Base-by-base conservation (phyloP, 1,139 yeast genomes). In the Yamadazyma sp. region DNA sequence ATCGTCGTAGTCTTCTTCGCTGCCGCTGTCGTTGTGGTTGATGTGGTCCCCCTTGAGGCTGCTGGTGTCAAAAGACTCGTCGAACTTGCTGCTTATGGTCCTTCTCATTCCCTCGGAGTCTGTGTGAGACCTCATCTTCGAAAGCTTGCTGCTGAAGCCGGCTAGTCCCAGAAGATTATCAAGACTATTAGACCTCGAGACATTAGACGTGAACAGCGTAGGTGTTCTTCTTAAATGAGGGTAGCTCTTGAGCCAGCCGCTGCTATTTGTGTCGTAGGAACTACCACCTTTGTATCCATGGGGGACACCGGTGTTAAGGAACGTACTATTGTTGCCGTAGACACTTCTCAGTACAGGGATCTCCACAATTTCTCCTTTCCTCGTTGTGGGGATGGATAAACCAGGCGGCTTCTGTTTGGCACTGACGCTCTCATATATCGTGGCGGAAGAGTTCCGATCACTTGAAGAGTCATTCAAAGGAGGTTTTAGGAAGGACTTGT, bases 371-470 rank as follows among this genome's bases (percentile, higher is more conserved):
- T 82, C 94, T 2, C 95, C 95, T 25, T 79, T 76, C 43, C 89
- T 63, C 0, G 94, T 84, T 0, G 95, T 86, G 0, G 95, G 92
- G 30, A 87, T 87, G 0, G 95, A 87, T 83, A 87, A 79, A 51
- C 74, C 75, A 1, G 91, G 92, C 0, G 91, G 53, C 0, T 30
- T 29, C 12, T 10, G 22, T 6, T 16, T 29, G 22, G 23, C 6
- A 14, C 30, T 14, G 16, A 5, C 3, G 17, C 6, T n/a, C 16
- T 27, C 30, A 17, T 27, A 27, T 16, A 15, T 7, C 17, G 16
- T 20, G 8, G 8, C 8, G 17, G 30, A 27, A 17, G 54, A 38
- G 31, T 54, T 29, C n/a, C 34, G 26, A 7, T 27, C 30, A 10
- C 30, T 27, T 6, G 30, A 18, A 15, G 40, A 41, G 25, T 45